A percentile compares a stretch with the other conserved stretches of the same genome.
Evolutionary conservation across 805 yeast species (phyloP).

Genomic region (Pichia exigua): DNA sequence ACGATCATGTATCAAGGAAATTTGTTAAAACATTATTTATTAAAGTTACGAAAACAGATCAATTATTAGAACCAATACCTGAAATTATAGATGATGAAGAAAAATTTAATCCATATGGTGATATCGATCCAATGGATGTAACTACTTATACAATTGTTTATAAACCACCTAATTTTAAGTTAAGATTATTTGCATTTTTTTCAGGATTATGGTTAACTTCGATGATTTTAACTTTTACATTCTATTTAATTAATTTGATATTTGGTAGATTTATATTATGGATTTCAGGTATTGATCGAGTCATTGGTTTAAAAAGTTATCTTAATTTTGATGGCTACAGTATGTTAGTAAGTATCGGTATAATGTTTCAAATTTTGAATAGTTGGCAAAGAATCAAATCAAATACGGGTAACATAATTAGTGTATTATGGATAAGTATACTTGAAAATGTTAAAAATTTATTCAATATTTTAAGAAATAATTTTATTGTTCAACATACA

Average conservation of each 20-base stretch:
- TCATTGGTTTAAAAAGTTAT: background rate
- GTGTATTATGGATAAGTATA: background rate
- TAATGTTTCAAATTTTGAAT: background rate
- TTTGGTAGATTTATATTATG: slow-evolving; percentile 21
- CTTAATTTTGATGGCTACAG: slow-evolving; percentile 9
- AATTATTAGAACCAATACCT: slow-evolving; percentile 38
- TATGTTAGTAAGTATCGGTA: slow-evolving; percentile 1
- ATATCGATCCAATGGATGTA: slow-evolving; percentile 27
- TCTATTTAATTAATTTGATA: slow-evolving; percentile 15
- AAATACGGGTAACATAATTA: background rate
- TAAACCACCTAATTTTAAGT: slow-evolving; percentile 70
- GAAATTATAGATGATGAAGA: slow-evolving; percentile 26
- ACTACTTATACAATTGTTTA: slow-evolving; percentile 66
- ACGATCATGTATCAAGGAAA: slow-evolving; percentile 64
- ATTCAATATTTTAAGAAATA: background rate
- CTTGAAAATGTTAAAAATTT: background rate
- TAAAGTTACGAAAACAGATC: slow-evolving; percentile 74
- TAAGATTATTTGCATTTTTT: slow-evolving; percentile 45
- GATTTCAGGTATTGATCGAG: background rate
- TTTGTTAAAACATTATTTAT: slow-evolving; percentile 64
- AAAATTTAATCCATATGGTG: slow-evolving; percentile 27
- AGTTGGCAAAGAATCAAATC: background rate
- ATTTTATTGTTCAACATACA: background rate
- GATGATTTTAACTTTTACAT: slow-evolving; percentile 24
- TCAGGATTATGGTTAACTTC: slow-evolving; percentile 40